Percentiles rank a stretch among this genome's conserved stretches.
These are phyloP conservation scores for Fagopyrum tataricum DNA, from an alignment of 148 eudicot genomes.

Conservation along the genomic window DNA sequence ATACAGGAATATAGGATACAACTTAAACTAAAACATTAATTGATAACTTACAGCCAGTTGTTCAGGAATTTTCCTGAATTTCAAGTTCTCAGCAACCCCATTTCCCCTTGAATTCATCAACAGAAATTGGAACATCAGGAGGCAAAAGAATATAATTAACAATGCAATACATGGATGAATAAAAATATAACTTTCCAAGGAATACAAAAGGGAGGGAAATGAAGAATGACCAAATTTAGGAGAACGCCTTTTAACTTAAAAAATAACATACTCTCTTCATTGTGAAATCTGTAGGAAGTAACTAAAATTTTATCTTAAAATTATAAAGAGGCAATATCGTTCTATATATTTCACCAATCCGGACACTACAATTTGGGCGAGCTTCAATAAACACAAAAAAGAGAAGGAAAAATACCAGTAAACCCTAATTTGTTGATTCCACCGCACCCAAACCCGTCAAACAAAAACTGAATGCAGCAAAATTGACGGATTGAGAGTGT, in stretches of 20 bases:
- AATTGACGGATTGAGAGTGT: neutral
- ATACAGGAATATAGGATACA: neutral
- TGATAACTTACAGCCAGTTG: constrained; percentile 57
- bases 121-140: constrained; percentile 13
- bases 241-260: neutral
- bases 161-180: neutral
- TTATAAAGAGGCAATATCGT: neutral
- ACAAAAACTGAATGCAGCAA: neutral
- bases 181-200: too few species aligned
- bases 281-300: neutral
- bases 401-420: neutral
- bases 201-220: too few species aligned
- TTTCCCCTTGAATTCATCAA: constrained; percentile 40
- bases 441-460: neutral
- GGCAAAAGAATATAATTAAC: neutral
- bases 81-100: constrained; percentile 33
- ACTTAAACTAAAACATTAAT: neutral
- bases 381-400: neutral
- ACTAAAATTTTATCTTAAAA: neutral
- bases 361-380: constrained; percentile 1
- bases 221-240: neutral
- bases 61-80: constrained; percentile 33
- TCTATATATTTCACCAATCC: neutral
- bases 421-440: neutral
- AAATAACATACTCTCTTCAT: neutral